Percentiles rank a stretch among this genome's conserved stretches.
Evolutionary conservation across 176 grass and related monocot genomes (phyloP).

Genomic region (Elymus sibiricus): DNA sequence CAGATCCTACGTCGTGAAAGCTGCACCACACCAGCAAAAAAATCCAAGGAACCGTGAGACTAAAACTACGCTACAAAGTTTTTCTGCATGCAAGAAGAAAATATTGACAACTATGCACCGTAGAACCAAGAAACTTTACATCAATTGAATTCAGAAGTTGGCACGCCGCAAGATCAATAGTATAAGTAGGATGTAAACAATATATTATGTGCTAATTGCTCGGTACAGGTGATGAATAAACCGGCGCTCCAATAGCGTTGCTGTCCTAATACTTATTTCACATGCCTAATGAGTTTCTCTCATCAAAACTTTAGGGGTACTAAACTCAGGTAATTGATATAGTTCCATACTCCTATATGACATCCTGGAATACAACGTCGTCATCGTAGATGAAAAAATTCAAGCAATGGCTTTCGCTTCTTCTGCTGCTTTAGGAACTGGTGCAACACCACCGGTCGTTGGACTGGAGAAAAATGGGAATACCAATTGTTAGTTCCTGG

Average conservation of each 20-base stretch:
- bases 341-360: slow-evolving; percentile 26
- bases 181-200: neutral
- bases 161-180: neutral
- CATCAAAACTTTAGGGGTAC: slow-evolving; percentile 10
- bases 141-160: neutral
- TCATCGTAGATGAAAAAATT: slow-evolving; percentile 31
- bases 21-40: neutral
- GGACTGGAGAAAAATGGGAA: slow-evolving; percentile 47
- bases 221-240: slow-evolving; percentile 27
- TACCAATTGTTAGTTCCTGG: slow-evolving; percentile 11
- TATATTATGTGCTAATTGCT: slow-evolving; percentile 4
- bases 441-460: slow-evolving; percentile 71
- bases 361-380: slow-evolving; percentile 19
- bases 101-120: too few relatives aligned
- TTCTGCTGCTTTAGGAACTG: slow-evolving; percentile 19
- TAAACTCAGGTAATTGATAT: slow-evolving; percentile 7
- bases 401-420: slow-evolving; percentile 42
- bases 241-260: slow-evolving; percentile 15
- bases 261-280: slow-evolving; percentile 30
- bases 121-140: neutral
- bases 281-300: slow-evolving; percentile 61
- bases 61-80: neutral
- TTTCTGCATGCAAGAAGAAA: neutral
- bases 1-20: neutral
- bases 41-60: too few relatives aligned